Percentiles rank a stretch among this genome's conserved stretches.
Evolutionary conservation across 176 grass and related monocot species (phyloP).

Genomic region (maize (Zea mays)): DNA sequence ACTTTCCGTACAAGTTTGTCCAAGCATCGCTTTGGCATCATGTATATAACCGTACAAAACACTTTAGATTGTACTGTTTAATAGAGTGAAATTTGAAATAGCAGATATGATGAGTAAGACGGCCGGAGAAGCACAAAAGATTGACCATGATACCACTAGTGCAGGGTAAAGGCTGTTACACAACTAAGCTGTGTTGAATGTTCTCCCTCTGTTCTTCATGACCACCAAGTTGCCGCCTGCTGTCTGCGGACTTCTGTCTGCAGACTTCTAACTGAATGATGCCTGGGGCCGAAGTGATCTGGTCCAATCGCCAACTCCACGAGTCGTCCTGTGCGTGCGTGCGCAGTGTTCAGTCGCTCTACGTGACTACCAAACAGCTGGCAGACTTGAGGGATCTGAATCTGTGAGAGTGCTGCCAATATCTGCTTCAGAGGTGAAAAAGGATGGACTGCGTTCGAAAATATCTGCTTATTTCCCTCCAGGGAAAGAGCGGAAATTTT

Average conservation of each 20-base stretch:
- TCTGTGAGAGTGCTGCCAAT: neutral
- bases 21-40: no score
- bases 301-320: slow-evolving; percentile 12
- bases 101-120: no score
- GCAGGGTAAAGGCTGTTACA: no score
- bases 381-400: neutral
- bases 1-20: neutral
- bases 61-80: no score
- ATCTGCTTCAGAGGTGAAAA: no score
- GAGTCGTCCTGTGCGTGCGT: slow-evolving; percentile 20
- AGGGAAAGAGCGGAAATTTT: neutral
- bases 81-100: no score
- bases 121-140: no score
- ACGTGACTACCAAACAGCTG: slow-evolving; percentile 27
- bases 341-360: slow-evolving; percentile 19
- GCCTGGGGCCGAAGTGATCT: slow-evolving; percentile 10
- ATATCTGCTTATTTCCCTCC: neutral
- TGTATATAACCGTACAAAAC: no score
- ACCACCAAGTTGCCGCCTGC: no score
- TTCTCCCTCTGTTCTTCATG: no score
- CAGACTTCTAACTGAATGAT: slow-evolving; percentile 12
- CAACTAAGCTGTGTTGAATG: no score
- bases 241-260: neutral
- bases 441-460: neutral
- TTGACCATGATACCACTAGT: no score